Percentiles rank a stretch among this genome's conserved stretches.
Conservation (phyloP, 345 rosid genomes). For the Eucalyptus cloeziana region DNA sequence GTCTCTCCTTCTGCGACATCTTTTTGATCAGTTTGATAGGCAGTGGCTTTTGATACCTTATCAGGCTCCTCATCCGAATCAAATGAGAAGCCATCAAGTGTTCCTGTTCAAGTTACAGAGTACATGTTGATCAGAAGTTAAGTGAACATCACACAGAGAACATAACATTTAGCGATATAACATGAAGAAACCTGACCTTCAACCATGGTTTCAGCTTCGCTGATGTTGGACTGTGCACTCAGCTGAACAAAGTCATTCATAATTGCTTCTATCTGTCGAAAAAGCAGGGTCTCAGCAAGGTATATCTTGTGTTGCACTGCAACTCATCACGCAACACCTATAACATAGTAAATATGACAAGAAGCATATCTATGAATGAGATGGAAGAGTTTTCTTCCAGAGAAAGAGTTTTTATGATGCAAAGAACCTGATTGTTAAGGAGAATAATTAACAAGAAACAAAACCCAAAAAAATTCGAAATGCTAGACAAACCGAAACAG, state of each 20-base stretch:
- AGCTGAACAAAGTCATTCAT: constrained; percentile 91
- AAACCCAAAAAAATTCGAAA: neutral
- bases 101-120: constrained; percentile 28
- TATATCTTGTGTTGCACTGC: neutral
- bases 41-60: constrained; percentile 27
- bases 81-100: constrained; percentile 74
- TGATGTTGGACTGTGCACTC: constrained; percentile 72
- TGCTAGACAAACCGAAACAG: neutral
- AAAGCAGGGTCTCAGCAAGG: neutral
- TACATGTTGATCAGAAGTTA: neutral
- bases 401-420: neutral
- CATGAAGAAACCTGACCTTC: constrained; percentile 43
- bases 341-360: neutral
- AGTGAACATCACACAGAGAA: neutral
- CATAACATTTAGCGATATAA: neutral
- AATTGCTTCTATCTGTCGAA: constrained; percentile 74
- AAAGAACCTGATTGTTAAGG: neutral
- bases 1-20: constrained; percentile 35
- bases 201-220: constrained; percentile 86
- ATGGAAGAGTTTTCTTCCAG: neutral
- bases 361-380: neutral
- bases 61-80: constrained; percentile 85
- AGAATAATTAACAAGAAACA: neutral
- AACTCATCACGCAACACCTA: neutral
- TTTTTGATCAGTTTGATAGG: constrained; percentile 37